Base-by-base conservation (phyloP, 129 eudicot species). In the Artemisia annua region DNA sequence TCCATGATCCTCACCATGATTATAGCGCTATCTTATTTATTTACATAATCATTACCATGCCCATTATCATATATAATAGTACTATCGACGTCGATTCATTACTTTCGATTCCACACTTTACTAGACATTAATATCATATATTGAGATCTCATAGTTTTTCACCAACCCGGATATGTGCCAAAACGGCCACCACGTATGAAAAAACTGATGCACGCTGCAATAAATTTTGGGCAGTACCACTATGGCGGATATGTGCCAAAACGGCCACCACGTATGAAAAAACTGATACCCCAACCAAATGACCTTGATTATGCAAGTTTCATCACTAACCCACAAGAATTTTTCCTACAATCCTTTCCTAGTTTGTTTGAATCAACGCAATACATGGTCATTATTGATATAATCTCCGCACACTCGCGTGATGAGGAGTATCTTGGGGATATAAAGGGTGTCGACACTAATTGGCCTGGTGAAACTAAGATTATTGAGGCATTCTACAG, bases 171-270 rank as follows among this genome's bases (percentile, higher is more conserved):
- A n/a, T n/a, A n/a, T n/a, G n/a, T n/a, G n/a, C n/a, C n/a, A n/a
- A n/a, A n/a, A n/a, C n/a, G n/a, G n/a, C n/a, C n/a, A n/a, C n/a
- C n/a, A n/a, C n/a, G n/a, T n/a, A n/a, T n/a, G n/a, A n/a, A n/a
- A n/a, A n/a, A n/a, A n/a, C n/a, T n/a, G n/a, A n/a, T n/a, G n/a
- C 95, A 91, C 56, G 95, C 97, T 3, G 63, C 59, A 52, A 56
- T 80, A 17, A 87, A 90, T 48, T 85, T 88, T 13, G 95, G 88
- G 66, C 83, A 91, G 49, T 83, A 0, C 84, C 88, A 57, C 63
- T 57, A 19, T 57, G 63, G 63, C 16, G 63, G n/a, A 57, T 57
- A 57, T 2, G 35, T 57, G 5, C 35, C 63, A 57, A 20, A 57
- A 19, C 35, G 63, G 7, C 63, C 63, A 57, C 63, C 63, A 19